Percentiles rank a stretch among this genome's conserved stretches.
phyloP scores from a whole-genome alignment of 768 basidiomycete species.

The Rhizopogon vulgaris region DNA sequence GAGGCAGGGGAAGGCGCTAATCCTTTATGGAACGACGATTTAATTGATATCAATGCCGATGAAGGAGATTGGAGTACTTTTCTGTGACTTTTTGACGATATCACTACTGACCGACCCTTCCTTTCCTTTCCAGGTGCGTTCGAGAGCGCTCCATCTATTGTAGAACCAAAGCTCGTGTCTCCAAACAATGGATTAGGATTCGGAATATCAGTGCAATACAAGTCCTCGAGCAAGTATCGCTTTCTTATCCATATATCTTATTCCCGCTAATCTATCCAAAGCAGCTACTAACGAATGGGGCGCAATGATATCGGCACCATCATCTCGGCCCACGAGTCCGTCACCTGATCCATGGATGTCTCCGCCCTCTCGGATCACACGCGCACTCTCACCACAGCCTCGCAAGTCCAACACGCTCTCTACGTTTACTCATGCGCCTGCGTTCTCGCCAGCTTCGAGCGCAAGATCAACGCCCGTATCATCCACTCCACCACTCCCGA shows the following conservation, averaged over 20 bases:
- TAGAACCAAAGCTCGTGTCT: conserved; percentile 15
- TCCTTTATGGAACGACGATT: conserved; percentile 70
- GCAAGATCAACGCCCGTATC: conserved; percentile 20
- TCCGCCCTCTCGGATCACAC: conserved; percentile 9
- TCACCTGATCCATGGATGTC: conserved; percentile 13
- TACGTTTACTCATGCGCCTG: not conserved
- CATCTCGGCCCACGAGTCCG: conserved; percentile 1
- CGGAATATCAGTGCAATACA: conserved; percentile 5
- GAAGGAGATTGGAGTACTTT: conserved; percentile 89
- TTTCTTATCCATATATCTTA: not conserved
- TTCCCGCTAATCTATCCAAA: not conserved
- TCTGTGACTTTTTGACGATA: not conserved
- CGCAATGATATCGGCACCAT: conserved; percentile 3
- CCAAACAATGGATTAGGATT: conserved; percentile 22
- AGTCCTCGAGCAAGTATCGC: not conserved
- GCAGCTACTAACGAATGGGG: conserved; percentile 18
- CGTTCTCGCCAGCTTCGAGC: conserved; percentile 13
- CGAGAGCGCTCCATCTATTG: conserved; percentile 44
- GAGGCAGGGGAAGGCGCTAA: conserved; percentile 25
- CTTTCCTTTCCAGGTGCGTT: conserved; percentile 57
- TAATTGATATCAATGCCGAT: conserved; percentile 93
- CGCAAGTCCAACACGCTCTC: not conserved
- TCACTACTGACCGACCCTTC: not conserved
- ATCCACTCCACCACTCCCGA: conserved; percentile 10
- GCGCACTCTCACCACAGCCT: conserved; percentile 16